phyloP scores from a whole-genome alignment of 2,329 filamentous ascomycete genomes.

The Venturia oleaginea region DNA sequence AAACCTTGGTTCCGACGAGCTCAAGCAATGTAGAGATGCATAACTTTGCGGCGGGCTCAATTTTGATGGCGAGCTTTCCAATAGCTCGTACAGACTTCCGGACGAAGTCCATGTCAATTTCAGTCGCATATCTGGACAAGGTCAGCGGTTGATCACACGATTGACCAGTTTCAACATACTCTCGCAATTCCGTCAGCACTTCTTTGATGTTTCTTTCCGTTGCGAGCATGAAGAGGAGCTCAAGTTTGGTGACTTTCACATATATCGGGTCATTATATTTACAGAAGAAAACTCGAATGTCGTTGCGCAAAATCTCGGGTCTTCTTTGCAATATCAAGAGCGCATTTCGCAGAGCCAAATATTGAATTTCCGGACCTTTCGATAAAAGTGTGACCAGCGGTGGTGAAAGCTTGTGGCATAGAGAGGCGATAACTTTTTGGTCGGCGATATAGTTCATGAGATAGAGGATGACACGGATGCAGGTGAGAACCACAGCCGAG shows the following conservation, averaged over 20 bases:
- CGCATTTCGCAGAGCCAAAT: conserved; percentile 86
- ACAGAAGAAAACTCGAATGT: conserved; percentile 98
- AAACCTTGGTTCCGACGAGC: conserved; percentile 93
- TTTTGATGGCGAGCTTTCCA: conserved; percentile 97
- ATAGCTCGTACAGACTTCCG: conserved; percentile 96
- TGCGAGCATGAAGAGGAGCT: conserved; percentile 98
- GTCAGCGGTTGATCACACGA: background rate
- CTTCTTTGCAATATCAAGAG: conserved; percentile 86
- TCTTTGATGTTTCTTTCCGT: conserved; percentile 93
- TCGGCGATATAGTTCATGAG: conserved; percentile 98
- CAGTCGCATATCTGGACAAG: conserved; percentile 63
- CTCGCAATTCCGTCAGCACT: conserved; percentile 84
- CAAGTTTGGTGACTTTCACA: conserved; percentile 97
- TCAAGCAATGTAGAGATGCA: conserved; percentile 92
- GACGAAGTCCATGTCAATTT: conserved; percentile 98
- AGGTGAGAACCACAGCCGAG: conserved; percentile 90
- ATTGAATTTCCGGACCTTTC: conserved; percentile 97
- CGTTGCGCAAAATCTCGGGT: conserved; percentile 88
- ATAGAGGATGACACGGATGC: conserved; percentile 91
- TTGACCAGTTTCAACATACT: conserved; percentile 43
- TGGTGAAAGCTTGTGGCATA: conserved; percentile 89
- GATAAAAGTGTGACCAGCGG: conserved; percentile 89
- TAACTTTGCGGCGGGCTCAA: conserved; percentile 79
- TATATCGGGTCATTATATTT: conserved; percentile 99
- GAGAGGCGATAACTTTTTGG: conserved; percentile 72